Conservation (phyloP, 225 moss, liverwort and hornwort species). For the Polytrichum formosum region DNA sequence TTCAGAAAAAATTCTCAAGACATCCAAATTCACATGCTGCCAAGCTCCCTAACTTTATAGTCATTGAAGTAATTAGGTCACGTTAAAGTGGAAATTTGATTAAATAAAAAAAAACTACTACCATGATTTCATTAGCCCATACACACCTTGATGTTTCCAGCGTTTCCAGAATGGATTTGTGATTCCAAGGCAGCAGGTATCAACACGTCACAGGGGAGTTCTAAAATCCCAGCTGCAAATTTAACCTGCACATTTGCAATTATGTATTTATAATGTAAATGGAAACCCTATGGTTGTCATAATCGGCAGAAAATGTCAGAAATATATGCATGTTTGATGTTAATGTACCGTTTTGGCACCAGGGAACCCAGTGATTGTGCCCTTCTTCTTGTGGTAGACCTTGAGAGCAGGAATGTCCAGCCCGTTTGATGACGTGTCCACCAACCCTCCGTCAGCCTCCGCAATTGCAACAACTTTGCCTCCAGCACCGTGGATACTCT, state of each 20-base stretch:
- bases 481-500: constrained; percentile 69
- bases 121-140: neutral
- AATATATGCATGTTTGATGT: neutral
- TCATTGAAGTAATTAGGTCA: too few species aligned
- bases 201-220: constrained; percentile 81
- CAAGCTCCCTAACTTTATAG: too few species aligned
- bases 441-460: constrained; percentile 76
- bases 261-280: neutral
- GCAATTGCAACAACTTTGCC: constrained; percentile 72
- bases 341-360: constrained; percentile 68
- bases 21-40: too few species aligned
- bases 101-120: too few species aligned
- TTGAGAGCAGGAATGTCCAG: constrained; percentile 64
- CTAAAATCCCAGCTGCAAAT: constrained; percentile 57
- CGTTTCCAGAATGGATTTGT: constrained; percentile 83
- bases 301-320: neutral
- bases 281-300: neutral
- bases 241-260: constrained; percentile 43
- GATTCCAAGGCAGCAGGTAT: constrained; percentile 80
- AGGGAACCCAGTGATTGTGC: constrained; percentile 79
- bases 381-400: constrained; percentile 67
- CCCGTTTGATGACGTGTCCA: constrained; percentile 59
- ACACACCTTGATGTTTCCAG: constrained; percentile 67
- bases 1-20: too few species aligned
- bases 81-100: too few species aligned